These are phyloP conservation scores for Solioccasus polychromus DNA, from an alignment of 768 basidiomycete species.

Conservation along the genomic window DNA sequence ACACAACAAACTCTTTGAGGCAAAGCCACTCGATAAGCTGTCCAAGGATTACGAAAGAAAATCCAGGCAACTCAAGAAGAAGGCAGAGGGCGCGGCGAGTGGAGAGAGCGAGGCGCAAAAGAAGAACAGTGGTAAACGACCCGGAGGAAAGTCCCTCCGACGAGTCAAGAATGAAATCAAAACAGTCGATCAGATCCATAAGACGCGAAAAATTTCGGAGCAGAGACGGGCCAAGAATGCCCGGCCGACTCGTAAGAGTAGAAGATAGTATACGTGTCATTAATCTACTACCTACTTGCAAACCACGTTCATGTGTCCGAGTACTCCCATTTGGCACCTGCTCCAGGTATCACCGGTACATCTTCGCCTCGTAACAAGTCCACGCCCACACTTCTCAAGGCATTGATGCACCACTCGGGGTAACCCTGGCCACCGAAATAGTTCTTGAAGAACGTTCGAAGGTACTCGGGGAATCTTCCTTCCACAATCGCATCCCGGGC, in stretches of 20 bases:
- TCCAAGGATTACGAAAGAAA: slow-evolving; percentile 74
- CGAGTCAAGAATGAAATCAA: slow-evolving; percentile 82
- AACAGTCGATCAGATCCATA: slow-evolving; percentile 84
- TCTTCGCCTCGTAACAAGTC: slow-evolving; percentile 64
- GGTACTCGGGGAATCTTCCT: slow-evolving; percentile 75
- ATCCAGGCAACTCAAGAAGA: slow-evolving; percentile 58
- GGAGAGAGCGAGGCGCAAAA: slow-evolving; percentile 34
- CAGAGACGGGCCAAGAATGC: slow-evolving; percentile 77
- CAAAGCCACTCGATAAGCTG: slow-evolving; percentile 79
- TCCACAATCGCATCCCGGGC: slow-evolving; percentile 78
- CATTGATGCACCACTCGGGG: slow-evolving; percentile 87
- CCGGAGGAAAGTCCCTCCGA: slow-evolving; percentile 57
- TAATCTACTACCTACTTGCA: slow-evolving; percentile 5
- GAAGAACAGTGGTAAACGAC: slow-evolving; percentile 40
- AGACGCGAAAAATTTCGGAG: slow-evolving; percentile 61
- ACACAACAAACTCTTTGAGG: slow-evolving; percentile 59
- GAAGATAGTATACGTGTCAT: slow-evolving; percentile 18
- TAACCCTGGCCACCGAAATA: slow-evolving; percentile 81
- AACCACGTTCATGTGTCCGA: slow-evolving; percentile 42
- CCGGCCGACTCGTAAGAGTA: slow-evolving; percentile 50
- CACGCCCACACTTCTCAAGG: slow-evolving; percentile 77
- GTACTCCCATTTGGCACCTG: slow-evolving; percentile 82
- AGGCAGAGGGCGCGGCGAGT: slow-evolving; percentile 34
- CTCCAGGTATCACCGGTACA: slow-evolving; percentile 53
- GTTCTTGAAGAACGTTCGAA: slow-evolving; percentile 68